Evolutionary conservation across 106 monocot species (phyloP), one percentile per base, ranked within the genome.

Genomic region (Dactylorhiza incarnata): DNA sequence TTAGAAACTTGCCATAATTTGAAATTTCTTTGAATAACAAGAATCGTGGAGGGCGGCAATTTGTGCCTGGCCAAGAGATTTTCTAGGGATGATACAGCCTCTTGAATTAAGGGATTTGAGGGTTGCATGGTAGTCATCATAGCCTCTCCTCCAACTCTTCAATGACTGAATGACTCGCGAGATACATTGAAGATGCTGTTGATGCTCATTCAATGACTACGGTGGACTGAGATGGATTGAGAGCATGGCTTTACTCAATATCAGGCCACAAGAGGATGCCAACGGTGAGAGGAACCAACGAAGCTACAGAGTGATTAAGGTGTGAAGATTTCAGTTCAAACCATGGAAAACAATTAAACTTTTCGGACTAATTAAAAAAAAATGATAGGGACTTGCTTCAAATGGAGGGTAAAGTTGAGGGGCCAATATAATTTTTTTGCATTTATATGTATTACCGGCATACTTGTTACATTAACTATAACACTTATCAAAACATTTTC

Each of bases 21-120:
- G 22, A 14, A 62, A 11, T 51, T 15, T 20, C 9, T 25, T 11
- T 19, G 0, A 49, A 16, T 14, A 15, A 4, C 17, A 7, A 43
- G n/a, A 7, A 22, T 9, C 25, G 37, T 62, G 59, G 24, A 44
- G 46, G 23, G 22, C 26, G 26, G 19, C 49, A 11, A 44, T n/a
- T 52, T 16, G 13, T 46, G 89, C 95, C 95, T 95, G 95, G 12
- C 95, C 95, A 19, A 95, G 90, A 49, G 90, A 95, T 67, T 95
- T 95, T 37, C 88, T 88, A 1, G 95, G 89, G 45, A 56, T 37
- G 74, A 79, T 73, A 77, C 91, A 86, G 70, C 86, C 92, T 7
- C 62, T 61, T 70, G 95, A 92, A 54, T 95, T 95, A 78, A 95
- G 95, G 74, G 90, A 75, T 54, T 76, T 74, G 79, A 95, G 76